phyloP scores from a whole-genome alignment of 352 stramenopile genomes.

The Globisporangium alternatum region DNA sequence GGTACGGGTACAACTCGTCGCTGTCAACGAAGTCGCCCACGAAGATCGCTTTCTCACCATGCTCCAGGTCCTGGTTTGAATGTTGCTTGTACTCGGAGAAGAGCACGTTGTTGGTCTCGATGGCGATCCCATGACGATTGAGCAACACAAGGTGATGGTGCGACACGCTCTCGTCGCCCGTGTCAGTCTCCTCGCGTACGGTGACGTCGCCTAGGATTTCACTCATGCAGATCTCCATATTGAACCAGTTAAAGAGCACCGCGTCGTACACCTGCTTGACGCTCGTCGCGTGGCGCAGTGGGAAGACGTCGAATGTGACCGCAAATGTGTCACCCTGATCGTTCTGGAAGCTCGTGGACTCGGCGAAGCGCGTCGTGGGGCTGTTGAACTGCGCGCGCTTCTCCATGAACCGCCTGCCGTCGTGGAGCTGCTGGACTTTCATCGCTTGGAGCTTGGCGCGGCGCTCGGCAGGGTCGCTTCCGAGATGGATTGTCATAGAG shows the following conservation, averaged over 20 bases:
- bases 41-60: conserved; percentile 6
- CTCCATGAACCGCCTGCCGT: conserved; percentile 21
- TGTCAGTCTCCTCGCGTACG: conserved; percentile 14
- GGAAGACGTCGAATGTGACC: conserved; percentile 32
- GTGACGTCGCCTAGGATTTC: conserved; percentile 14
- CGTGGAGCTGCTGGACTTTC: background rate
- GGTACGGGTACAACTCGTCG: conserved; percentile 15
- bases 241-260: conserved; percentile 13
- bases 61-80: background rate
- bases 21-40: conserved; percentile 13
- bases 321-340: conserved; percentile 40
- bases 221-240: conserved; percentile 14
- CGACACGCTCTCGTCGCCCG: background rate
- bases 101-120: conserved; percentile 15
- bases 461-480: background rate
- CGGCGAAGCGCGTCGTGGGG: conserved; percentile 19
- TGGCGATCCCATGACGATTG: background rate
- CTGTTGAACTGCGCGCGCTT: conserved; percentile 22
- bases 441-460: background rate
- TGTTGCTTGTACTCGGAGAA: conserved; percentile 15
- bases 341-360: conserved; percentile 32
- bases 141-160: conserved; percentile 11
- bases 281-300: conserved; percentile 9
- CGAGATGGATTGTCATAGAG: background rate
- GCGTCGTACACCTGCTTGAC: conserved; percentile 19